Percentiles rank a stretch among this genome's conserved stretches.
phyloP scores from a whole-genome alignment of 441 rosid genomes.

The Geranium incanum region DNA sequence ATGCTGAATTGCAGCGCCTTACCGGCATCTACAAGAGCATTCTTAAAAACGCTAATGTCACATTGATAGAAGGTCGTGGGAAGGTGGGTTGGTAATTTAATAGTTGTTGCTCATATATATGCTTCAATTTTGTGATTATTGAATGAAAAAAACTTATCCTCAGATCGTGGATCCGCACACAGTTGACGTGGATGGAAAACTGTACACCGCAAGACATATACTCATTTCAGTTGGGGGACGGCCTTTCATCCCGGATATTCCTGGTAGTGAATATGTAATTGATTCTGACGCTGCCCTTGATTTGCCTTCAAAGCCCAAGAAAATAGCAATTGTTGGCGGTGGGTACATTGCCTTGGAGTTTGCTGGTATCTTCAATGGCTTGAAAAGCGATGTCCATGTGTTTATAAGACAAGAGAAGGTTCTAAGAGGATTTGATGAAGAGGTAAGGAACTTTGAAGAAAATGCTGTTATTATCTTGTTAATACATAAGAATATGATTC shows the following conservation, averaged over 20 bases:
- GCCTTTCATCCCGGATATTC: constrained; percentile 77
- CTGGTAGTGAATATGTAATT: constrained; percentile 67
- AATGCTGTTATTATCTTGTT: constrained; percentile 2
- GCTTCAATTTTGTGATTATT: constrained; percentile 6
- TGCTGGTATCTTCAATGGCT: constrained; percentile 80
- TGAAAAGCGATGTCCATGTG: constrained; percentile 72
- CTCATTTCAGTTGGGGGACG: constrained; percentile 81
- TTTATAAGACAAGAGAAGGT: constrained; percentile 85
- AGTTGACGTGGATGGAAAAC: constrained; percentile 70
- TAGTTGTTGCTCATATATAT: background rate
- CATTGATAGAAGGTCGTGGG: constrained; percentile 83
- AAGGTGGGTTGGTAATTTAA: constrained; percentile 42
- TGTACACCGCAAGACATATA: constrained; percentile 58
- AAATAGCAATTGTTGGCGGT: constrained; percentile 78
- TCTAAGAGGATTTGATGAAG: constrained; percentile 88
- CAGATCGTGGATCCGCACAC: constrained; percentile 81
- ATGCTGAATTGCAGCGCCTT: constrained; percentile 79
- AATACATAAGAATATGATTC: background rate
- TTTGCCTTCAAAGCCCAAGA: constrained; percentile 72
- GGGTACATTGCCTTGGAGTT: constrained; percentile 89
- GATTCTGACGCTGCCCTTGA: constrained; percentile 92
- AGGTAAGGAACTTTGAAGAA: constrained; percentile 33
- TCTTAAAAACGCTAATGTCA: constrained; percentile 55
- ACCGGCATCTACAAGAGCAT: constrained; percentile 73
- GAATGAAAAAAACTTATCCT: constrained; percentile 10